Evolutionary conservation across 1,284 basidiomycete species (phyloP), one percentile per base, ranked within the genome.

Genomic region (Mycosarcoma mackinlayi): DNA sequence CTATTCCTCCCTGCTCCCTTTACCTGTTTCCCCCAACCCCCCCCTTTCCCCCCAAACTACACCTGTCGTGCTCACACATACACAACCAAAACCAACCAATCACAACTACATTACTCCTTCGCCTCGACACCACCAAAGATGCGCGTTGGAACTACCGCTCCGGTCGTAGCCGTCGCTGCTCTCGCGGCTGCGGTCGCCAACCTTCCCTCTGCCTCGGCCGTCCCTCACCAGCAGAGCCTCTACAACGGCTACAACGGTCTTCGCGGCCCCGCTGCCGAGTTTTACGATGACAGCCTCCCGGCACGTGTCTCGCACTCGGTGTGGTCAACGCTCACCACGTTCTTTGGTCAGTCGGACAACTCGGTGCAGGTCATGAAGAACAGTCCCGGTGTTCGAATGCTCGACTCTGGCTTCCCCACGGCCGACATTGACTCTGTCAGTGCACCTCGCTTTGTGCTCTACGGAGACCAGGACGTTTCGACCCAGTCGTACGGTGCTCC

Each of bases 261-360:
- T 6, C 31, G 51, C 2, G 48, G 48, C 4, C 53, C 56, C 3
- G 11, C 58, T 1, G 47, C 58, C 42, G 59, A 71, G 33, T 58
- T 63, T 25, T 66, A 66, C 68, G 68, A 71, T 21, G 68, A 71
- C 59, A 63, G 59, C 50, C 55, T 71, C 63, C 58, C 68, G 18
- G 47, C 68, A 11, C 61, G 63, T 8, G 59, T 66, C 30, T 37
- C 59, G 8, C 51, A 56, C 48, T 10, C 24, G 4, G 59, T 71
- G 3, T 71, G 68, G 68, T 54, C 54, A 3, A 31, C 53, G 23
- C 33, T 71, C 14, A 52, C 59, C 18, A 62, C 58, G 21, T 28
- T 60, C 18, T 66, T 71, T 24, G 63, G 68, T 8, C 40, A 58
- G 21, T 48, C 47, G 18, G 51, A 55, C 34, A 27, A 47, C 11